phyloP scores from a whole-genome alignment of 2,329 filamentous ascomycete genomes.

The Emergomyces pasteurianus region DNA sequence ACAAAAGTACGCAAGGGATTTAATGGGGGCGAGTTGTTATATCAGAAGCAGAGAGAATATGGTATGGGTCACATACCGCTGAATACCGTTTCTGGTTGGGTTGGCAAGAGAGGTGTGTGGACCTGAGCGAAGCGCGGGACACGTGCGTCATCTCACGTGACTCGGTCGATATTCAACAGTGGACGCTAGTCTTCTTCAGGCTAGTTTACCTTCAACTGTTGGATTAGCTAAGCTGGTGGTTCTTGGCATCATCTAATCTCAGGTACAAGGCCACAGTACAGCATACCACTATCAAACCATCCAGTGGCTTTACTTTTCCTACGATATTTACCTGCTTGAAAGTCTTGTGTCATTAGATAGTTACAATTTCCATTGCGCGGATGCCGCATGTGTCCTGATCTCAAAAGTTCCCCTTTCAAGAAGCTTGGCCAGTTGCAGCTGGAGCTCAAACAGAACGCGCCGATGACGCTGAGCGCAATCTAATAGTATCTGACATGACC shows the following conservation, averaged over 20 bases:
- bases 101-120: no score
- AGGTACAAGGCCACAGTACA: neutral
- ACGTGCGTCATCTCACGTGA: constrained; percentile 1
- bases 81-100: no score
- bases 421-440: neutral
- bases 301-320: neutral
- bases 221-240: neutral
- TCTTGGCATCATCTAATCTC: neutral
- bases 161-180: neutral
- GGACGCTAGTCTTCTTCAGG: neutral
- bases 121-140: no score
- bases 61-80: no score
- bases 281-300: neutral
- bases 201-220: neutral
- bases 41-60: neutral
- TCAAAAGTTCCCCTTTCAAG: neutral
- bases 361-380: neutral
- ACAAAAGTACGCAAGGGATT: neutral
- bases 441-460: neutral
- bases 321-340: neutral
- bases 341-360: neutral
- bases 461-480: neutral
- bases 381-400: neutral
- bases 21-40: neutral
- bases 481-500: constrained; percentile 53